Base-by-base conservation (phyloP, 495 filamentous ascomycete species). In the Penicillium cosmopolitanum region DNA sequence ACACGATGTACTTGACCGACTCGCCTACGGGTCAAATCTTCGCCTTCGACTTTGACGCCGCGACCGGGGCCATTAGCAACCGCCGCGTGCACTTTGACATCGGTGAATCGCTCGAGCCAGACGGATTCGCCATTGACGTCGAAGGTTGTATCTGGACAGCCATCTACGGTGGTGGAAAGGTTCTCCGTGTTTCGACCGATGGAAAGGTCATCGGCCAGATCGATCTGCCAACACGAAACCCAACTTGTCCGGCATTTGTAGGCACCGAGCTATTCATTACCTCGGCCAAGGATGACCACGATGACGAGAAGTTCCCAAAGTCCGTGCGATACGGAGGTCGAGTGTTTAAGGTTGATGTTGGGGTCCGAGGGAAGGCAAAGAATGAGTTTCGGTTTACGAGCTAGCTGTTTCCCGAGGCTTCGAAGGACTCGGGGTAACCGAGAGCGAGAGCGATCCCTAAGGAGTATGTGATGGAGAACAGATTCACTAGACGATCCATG, bases 1-100 rank as follows among this genome's bases (percentile, higher is more conserved):
- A 85, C 69, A 93, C 82, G 44, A 89, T 93, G 83, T 96, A 91
- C 78, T 89, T 92, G 72, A 91, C 87, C 43, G 86, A 96, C 78
- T 88, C 90, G 18, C 87, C 87, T 36, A 85, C 82, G n/a, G 81
- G 80, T 40, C 82, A 81, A 55, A 89, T 97, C 62, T 85, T 80
- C 54, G 86, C 87, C 28, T 95, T 87, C 73, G 88, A 92, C 72
- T 97, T 88, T 71, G 80, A 89, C 68, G 72, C 79, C 5, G 69
- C 66, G 5, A 85, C 80, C 5, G 91, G 91, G 8, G 72, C 72
- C 44, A 80, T 91, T 44, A 82, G 82, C 47, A 89, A 91, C 69
- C 80, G 85, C 50, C 82, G 89, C 56, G 77, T 87, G 23, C 68
- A 73, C 60, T 75, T 75, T 51, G 70, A 75, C 69, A 25, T 75